These are phyloP conservation scores for Plasmodium gonderi DNA, from an alignment of 169 alveolate genomes.

Conservation along the genomic window DNA sequence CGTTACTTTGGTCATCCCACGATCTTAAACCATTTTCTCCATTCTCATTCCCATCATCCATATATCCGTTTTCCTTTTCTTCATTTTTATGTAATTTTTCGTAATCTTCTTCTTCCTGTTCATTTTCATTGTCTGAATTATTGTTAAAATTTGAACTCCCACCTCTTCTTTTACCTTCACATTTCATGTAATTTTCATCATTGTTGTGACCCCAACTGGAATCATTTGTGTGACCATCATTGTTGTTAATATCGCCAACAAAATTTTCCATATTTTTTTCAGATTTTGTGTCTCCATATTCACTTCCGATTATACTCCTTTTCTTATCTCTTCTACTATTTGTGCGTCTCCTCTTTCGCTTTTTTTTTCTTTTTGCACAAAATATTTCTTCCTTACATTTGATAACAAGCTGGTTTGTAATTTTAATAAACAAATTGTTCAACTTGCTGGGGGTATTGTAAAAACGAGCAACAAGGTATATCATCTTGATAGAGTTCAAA, in stretches of 20 bases:
- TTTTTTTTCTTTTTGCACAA: constrained; percentile 79
- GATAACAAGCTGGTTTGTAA: constrained; percentile 94
- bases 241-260: background rate
- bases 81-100: background rate
- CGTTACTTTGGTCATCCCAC: constrained; percentile 12
- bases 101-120: background rate
- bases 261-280: constrained; percentile 20
- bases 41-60: constrained; percentile 12
- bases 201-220: background rate
- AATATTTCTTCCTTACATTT: constrained; percentile 93
- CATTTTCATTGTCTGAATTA: background rate
- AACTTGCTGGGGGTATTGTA: constrained; percentile 96
- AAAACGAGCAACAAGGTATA: constrained; percentile 96
- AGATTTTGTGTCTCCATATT: constrained; percentile 7
- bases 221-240: background rate
- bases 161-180: background rate
- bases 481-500: constrained; percentile 95
- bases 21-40: background rate
- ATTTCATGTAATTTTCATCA: background rate
- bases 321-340: background rate
- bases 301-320: background rate
- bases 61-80: background rate
- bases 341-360: background rate
- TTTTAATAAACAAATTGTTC: constrained; percentile 95
- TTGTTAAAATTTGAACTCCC: background rate